Base-by-base conservation (phyloP, 2,329 filamentous ascomycete species). In the Diplodia scrobiculata region DNA sequence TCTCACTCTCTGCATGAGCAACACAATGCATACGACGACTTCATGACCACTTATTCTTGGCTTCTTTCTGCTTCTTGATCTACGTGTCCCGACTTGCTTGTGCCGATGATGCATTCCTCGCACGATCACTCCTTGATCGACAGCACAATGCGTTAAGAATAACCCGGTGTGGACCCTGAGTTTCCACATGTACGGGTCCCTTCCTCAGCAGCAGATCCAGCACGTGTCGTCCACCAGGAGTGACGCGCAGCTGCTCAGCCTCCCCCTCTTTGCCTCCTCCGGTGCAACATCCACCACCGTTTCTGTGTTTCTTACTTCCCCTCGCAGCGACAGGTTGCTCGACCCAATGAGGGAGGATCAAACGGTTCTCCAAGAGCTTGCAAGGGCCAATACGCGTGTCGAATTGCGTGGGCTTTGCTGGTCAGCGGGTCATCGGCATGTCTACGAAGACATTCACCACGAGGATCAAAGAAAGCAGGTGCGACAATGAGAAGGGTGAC, bases 1-100 rank as follows among this genome's bases (percentile, higher is more conserved):
- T 47, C 36, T 45, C 19, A 11, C 21, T 60, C 14, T 60, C n/a
- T 29, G 17, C 25, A 55, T 34, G 52, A 55, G 32, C 32, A 55
- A 36, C 34, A 55, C 29, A 55, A 55, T 34, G n/a, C 52, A 55
- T 55, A 34, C 34, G 38, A 55, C 17, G 52, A 55, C 29, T 38
- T 55, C n/a, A 60, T 27, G 55, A 60, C 29, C 32, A 53, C n/a
- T 45, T 19, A 45, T 19, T 2, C 9, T n/a, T 10, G 36, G 3
- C n/a, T 45, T 19, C 17, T 45, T n/a, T 45, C 6, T 13, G 17
- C 17, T 10, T 25, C 25, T 25, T 25, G 25, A 25, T 25, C 25
- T 25, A 25, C 25, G 25, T 25, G 25, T 25, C 25, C 25, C 25
- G 25, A 25, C 25, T 25, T 25, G 25, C 25, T 25, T 25, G n/a